A percentile compares a stretch with the other conserved stretches of the same genome.
Evolutionary conservation across 805 yeast genomes (phyloP).

Genomic region (Candida easanensis): DNA sequence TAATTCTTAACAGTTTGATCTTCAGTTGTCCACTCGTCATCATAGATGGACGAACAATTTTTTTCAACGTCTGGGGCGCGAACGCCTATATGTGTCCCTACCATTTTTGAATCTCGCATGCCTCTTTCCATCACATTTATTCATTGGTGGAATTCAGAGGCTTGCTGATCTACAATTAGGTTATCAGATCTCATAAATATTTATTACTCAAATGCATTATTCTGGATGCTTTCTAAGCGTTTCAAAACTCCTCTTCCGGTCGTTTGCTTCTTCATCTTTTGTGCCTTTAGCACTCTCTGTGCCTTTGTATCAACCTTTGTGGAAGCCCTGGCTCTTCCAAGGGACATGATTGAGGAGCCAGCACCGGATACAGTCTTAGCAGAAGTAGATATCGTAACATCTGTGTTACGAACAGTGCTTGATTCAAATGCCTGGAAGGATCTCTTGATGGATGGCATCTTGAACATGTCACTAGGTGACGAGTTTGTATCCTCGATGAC

Average conservation of each 20-base stretch:
- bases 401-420: constrained; percentile 37
- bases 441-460: constrained; percentile 42
- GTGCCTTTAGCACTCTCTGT: constrained; percentile 26
- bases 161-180: neutral
- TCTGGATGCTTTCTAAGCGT: constrained; percentile 9
- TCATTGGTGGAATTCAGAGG: neutral
- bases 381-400: constrained; percentile 50
- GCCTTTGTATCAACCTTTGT: constrained; percentile 12
- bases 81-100: neutral
- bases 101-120: neutral
- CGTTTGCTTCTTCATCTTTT: constrained; percentile 19
- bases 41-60: no score
- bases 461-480: constrained; percentile 24
- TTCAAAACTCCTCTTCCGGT: constrained; percentile 14
- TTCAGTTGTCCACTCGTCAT: neutral
- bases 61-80: neutral
- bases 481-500: constrained; percentile 18
- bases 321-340: constrained; percentile 33
- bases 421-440: constrained; percentile 42
- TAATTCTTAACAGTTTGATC: neutral
- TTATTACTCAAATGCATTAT: constrained; percentile 11
- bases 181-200: neutral
- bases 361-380: constrained; percentile 55
- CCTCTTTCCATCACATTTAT: neutral
- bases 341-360: constrained; percentile 55